Evolutionary conservation across 1,284 basidiomycete species (phyloP).

Genomic region (Mixia osmundae): DNA sequence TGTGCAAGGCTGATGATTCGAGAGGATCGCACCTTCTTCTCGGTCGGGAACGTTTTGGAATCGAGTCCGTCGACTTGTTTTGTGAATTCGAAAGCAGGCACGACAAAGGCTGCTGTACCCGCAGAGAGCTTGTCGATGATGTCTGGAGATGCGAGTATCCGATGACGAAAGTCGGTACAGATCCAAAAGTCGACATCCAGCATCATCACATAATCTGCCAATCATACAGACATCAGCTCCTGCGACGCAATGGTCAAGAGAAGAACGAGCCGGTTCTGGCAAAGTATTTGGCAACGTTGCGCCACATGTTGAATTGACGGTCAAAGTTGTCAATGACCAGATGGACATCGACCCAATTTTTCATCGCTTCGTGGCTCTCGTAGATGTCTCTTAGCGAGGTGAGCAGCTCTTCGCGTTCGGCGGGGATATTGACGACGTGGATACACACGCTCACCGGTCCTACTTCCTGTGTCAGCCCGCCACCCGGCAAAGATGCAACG

Average conservation of each 20-base stretch:
- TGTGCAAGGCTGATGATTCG: background rate
- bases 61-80: slow-evolving; percentile 37
- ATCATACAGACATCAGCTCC: no score
- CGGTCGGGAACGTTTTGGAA: slow-evolving; percentile 34
- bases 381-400: slow-evolving; percentile 40
- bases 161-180: slow-evolving; percentile 47
- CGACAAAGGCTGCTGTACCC: slow-evolving; percentile 40
- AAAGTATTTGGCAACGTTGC: slow-evolving; percentile 54
- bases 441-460: slow-evolving; percentile 61
- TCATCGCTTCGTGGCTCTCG: slow-evolving; percentile 36
- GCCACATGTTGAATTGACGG: slow-evolving; percentile 62
- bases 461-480: slow-evolving; percentile 17
- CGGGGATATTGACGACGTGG: slow-evolving; percentile 31
- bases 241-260: no score
- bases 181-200: slow-evolving; percentile 63
- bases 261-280: no score
- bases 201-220: slow-evolving; percentile 65
- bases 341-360: slow-evolving; percentile 54
- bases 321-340: slow-evolving; percentile 59
- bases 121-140: slow-evolving; percentile 26
- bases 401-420: slow-evolving; percentile 25
- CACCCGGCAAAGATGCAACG: background rate
- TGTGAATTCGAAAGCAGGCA: slow-evolving; percentile 54
- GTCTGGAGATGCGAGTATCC: slow-evolving; percentile 25
- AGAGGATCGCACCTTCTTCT: slow-evolving; percentile 32